A percentile compares a stretch with the other conserved stretches of the same genome.
Conservation (phyloP, 192 early-diverging fungal genomes). For the Backusella circina region DNA sequence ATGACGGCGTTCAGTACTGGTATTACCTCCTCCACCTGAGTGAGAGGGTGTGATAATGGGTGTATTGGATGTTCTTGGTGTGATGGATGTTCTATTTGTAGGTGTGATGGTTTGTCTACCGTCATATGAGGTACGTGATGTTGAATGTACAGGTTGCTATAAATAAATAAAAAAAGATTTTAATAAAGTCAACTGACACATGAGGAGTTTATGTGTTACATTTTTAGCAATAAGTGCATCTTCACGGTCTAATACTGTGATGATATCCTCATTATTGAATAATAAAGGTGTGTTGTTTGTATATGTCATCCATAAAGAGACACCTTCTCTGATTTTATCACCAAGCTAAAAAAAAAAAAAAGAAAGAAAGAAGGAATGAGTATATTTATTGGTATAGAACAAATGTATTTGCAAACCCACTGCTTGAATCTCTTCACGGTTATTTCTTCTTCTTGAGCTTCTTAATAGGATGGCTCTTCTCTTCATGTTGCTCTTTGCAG, state of each 20-base stretch:
- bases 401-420: too few species aligned
- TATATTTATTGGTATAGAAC: too few species aligned
- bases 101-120: not conserved
- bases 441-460: constrained; percentile 15
- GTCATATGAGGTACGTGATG: constrained; percentile 10
- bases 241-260: constrained; percentile 5
- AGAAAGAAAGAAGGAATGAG: too few species aligned
- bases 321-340: constrained; percentile 31
- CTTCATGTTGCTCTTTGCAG: constrained; percentile 35
- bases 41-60: not conserved
- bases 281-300: constrained; percentile 26
- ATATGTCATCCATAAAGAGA: constrained; percentile 51
- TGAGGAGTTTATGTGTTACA: not conserved
- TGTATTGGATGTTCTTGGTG: not conserved
- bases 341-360: constrained; percentile 16
- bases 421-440: constrained; percentile 16
- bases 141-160: constrained; percentile 3
- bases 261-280: constrained; percentile 20
- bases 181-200: not conserved
- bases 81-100: not conserved
- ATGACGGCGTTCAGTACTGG: not conserved
- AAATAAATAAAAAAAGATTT: not conserved
- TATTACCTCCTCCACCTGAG: not conserved
- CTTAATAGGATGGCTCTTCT: constrained; percentile 23
- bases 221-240: constrained; percentile 14